Evolutionary conservation across 768 basidiomycete genomes (phyloP), one percentile per base, ranked within the genome.

Genomic region (Phallus indusiatus): DNA sequence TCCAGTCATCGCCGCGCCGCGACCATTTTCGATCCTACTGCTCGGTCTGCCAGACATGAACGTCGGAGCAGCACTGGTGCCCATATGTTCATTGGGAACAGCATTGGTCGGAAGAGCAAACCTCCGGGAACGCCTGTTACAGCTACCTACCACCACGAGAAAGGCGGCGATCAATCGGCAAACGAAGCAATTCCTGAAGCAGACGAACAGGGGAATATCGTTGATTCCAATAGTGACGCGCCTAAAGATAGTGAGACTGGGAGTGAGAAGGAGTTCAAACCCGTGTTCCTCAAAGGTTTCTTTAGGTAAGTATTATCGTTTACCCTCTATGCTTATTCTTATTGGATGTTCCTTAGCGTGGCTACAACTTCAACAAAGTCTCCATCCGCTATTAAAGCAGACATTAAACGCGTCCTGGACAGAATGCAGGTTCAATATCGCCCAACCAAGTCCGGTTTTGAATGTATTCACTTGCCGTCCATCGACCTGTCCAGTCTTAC

Each of bases 381-480:
- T 6, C 88, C 92, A 5, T 72, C 80, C 14, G 77, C 81, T 9
- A 85, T 98, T 72, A 89, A 91, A 71, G 73, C 78, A 59, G 95
- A 98, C 71, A 86, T 99, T 63, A 78, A 81, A 53, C 81, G 82
- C 12, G 94, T 96, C 1, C 79, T 98, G 42, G 90, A 94, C 66
- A 82, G 94, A 51, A 92, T 98, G 84, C 93, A 94, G 63, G 88
- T 99, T 34, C 91, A 93, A 70, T 93, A 96, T 69, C 82, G 92
- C 46, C 89, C 93, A 70, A 92, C 82, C 64, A 90, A 86, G 72
- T 77, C 83, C 59, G 96, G 95, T 1, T 98, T 92, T 69, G 95
- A 99, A 70, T 99, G 96, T 73, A 89, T 95, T 21, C 93, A 99
- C 69, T 72, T 90, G 33, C 95, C 95, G 0, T 94, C 91, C 28